Conservation (phyloP, 1,284 basidiomycete species). For the Paramarasmius palmivorus region DNA sequence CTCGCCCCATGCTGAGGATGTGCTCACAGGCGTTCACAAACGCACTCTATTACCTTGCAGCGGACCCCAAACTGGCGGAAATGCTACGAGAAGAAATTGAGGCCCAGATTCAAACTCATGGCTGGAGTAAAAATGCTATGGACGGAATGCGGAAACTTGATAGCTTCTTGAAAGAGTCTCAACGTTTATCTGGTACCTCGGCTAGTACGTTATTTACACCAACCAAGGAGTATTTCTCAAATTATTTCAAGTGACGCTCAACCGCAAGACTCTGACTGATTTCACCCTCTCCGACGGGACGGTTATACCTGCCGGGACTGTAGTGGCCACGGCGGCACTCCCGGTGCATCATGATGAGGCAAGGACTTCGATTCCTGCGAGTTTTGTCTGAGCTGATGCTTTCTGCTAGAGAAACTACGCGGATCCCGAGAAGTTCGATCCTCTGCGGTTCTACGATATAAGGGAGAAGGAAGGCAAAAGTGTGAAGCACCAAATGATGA, state of each 20-base stretch:
- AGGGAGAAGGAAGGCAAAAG: neutral
- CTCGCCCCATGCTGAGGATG: neutral
- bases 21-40: conserved; percentile 1
- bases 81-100: conserved; percentile 3
- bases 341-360: conserved; percentile 7
- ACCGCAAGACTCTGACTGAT: conserved; percentile 3
- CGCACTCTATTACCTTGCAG: conserved; percentile 1
- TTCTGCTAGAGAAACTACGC: neutral
- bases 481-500: conserved; percentile 4
- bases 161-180: conserved; percentile 4
- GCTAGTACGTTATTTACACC: neutral
- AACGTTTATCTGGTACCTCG: neutral
- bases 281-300: conserved; percentile 9
- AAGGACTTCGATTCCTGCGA: too few relatives aligned
- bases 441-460: neutral
- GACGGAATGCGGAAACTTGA: conserved; percentile 4
- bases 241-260: neutral
- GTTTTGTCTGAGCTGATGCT: neutral
- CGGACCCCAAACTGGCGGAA: neutral
- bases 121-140: conserved; percentile 4
- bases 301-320: conserved; percentile 4
- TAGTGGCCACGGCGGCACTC: neutral
- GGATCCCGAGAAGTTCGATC: neutral
- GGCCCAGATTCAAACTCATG: neutral
- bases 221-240: neutral